Evolutionary conservation across 225 moss, liverwort and hornwort species (phyloP).

Genomic region (Pseudisothecium myosuroides): DNA sequence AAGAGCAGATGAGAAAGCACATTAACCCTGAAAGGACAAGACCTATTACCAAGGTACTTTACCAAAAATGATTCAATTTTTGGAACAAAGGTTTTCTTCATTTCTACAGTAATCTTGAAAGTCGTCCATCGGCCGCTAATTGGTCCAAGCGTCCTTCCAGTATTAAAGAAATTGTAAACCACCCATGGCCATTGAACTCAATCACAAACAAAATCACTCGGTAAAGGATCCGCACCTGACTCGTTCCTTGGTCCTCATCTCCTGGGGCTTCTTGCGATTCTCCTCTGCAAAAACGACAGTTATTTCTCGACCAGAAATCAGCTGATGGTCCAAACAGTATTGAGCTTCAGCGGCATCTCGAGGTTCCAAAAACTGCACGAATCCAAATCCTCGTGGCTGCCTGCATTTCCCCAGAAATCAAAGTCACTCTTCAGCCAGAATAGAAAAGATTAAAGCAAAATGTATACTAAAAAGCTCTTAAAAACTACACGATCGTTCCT

Average conservation of each 20-base stretch:
- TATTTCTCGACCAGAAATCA: slow-evolving; percentile 83
- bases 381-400: slow-evolving; percentile 92
- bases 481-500: background rate
- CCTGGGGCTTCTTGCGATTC: slow-evolving; percentile 95
- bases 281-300: slow-evolving; percentile 97
- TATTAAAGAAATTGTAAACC: background rate
- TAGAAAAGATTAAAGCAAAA: background rate
- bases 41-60: background rate
- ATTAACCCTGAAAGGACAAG: background rate
- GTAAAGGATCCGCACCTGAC: slow-evolving; percentile 25
- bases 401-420: slow-evolving; percentile 9
- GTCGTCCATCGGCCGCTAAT: background rate
- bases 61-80: background rate
- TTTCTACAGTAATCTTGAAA: background rate
- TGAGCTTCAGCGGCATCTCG: slow-evolving; percentile 97
- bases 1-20: background rate
- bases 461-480: background rate
- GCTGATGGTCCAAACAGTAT: slow-evolving; percentile 82
- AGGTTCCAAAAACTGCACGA: slow-evolving; percentile 93
- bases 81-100: background rate
- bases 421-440: background rate
- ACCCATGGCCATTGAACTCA: background rate
- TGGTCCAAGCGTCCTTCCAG: background rate
- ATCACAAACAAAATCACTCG: background rate
- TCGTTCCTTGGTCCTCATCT: slow-evolving; percentile 93